Evolutionary conservation across 2,329 filamentous ascomycete species (phyloP), one percentile per base, ranked within the genome.

Genomic region (Aspergillus japonicus): DNA sequence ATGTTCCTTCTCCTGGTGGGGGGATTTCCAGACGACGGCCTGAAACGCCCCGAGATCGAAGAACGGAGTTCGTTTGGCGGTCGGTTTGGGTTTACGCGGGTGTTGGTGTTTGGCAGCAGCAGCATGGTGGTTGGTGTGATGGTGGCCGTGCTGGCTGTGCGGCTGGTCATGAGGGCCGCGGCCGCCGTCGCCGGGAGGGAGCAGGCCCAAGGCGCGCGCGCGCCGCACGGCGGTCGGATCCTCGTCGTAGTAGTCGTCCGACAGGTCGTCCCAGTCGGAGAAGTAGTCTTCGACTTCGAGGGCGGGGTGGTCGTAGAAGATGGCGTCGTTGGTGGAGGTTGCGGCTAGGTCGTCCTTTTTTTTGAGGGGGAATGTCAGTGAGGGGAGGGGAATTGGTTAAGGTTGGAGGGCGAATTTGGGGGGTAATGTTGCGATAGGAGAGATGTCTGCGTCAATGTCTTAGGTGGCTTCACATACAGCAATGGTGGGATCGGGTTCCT

Each of bases 261-360:
- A 76, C 49, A 78, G 73, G 29, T 79, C 78, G 50, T 79, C 77
- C 76, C 77, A 80, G 62, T 81, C 79, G 54, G 75, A 77, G 65
- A 71, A 77, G 50, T 73, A 75, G 12, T 78, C 77, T 55, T 74
- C 70, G 7, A 72, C 62, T 39, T 80, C 77, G 26, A 74, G 67
- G 14, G 66, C 69, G 5, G 76, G 73, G 56, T 80, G 75, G 49
- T 78, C 76, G 26, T 73, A 70, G 35, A 74, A 71, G 26, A 75
- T 67, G 31, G 77, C 73, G 57, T 78, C 78, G 64, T 76, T 72
- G 14, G 75, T 68, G 31, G 78, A 69, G 52, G 74, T 72, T 61
- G 71, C 73, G 47, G 78, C 78, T 23, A 81, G 70, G 58, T 80
- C 77, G 54, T 81, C 77, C 76, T 79, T 49, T 47, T 47, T 49